These are phyloP conservation scores for Neocatenulostroma microsporum DNA, from an alignment of 2,329 filamentous ascomycete species.

Conservation along the genomic window DNA sequence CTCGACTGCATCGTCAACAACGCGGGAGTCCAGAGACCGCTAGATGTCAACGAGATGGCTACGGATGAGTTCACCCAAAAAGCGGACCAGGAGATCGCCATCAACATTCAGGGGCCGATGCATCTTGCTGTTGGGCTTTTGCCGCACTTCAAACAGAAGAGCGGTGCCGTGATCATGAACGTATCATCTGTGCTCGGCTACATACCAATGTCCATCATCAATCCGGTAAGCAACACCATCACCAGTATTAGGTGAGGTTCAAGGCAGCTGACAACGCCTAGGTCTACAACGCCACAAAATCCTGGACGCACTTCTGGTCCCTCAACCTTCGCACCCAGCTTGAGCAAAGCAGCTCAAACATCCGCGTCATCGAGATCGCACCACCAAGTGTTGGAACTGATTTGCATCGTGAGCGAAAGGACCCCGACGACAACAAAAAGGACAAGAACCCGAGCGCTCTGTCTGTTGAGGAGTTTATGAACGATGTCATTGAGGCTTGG, in stretches of 20 bases:
- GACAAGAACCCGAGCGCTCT: constrained; percentile 43
- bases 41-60: constrained; percentile 37
- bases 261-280: constrained; percentile 15
- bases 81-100: constrained; percentile 51
- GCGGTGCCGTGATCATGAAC: constrained; percentile 44
- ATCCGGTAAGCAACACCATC: constrained; percentile 29
- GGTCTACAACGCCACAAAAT: constrained; percentile 53
- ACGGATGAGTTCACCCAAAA: constrained; percentile 39
- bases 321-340: constrained; percentile 50
- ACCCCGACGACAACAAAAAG: constrained; percentile 55
- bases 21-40: constrained; percentile 50
- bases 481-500: constrained; percentile 39
- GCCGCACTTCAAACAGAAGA: constrained; percentile 42
- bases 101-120: constrained; percentile 53
- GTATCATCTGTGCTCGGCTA: constrained; percentile 49
- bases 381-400: constrained; percentile 50
- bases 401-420: constrained; percentile 47
- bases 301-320: constrained; percentile 51
- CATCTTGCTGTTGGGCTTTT: constrained; percentile 46
- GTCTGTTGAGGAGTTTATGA: constrained; percentile 49
- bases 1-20: constrained; percentile 55
- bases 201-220: constrained; percentile 46
- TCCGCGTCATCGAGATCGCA: constrained; percentile 49
- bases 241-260: too few relatives aligned
- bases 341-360: constrained; percentile 25